A percentile compares a stretch with the other conserved stretches of the same genome.
Conservation (phyloP, 805 yeast species). For the Metschnikowia matae region DNA sequence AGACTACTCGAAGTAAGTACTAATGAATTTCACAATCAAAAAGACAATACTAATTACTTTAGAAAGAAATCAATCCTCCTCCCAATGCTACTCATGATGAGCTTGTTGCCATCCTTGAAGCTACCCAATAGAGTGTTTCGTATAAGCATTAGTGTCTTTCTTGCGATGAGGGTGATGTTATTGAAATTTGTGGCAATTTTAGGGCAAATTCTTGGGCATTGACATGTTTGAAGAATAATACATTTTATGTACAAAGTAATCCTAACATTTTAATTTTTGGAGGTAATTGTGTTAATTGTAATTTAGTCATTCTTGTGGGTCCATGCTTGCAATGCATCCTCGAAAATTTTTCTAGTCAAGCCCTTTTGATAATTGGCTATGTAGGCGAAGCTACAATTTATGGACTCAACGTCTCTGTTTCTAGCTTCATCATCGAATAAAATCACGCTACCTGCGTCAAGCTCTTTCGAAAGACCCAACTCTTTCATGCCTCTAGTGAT, state of each 20-base stretch:
- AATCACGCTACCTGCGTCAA: slow-evolving; percentile 38
- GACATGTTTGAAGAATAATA: background rate
- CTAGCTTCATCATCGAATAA: slow-evolving; percentile 78
- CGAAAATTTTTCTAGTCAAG: slow-evolving; percentile 52
- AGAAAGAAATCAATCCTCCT: slow-evolving; percentile 48
- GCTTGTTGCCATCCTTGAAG: slow-evolving; percentile 45
- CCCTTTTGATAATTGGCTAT: slow-evolving; percentile 56
- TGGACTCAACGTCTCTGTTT: slow-evolving; percentile 66
- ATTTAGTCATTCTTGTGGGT: background rate
- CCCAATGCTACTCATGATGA: slow-evolving; percentile 42
- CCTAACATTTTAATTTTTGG: background rate
- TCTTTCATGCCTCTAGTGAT: slow-evolving; percentile 46
- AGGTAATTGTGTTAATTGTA: background rate
- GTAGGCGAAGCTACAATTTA: slow-evolving; percentile 68
- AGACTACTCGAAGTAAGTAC: slow-evolving; percentile 10
- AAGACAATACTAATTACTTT: slow-evolving; percentile 18
- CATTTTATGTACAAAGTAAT: background rate
- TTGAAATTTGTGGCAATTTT: background rate
- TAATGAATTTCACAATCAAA: slow-evolving; percentile 33
- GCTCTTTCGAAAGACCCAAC: slow-evolving; percentile 45
- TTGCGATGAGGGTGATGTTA: slow-evolving; percentile 4
- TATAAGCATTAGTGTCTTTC: slow-evolving; percentile 4
- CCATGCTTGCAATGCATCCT: slow-evolving; percentile 39
- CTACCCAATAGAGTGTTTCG: slow-evolving; percentile 28
- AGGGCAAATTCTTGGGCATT: background rate